Conservation (phyloP, 345 rosid species). For the Bruguiera sexangula region DNA sequence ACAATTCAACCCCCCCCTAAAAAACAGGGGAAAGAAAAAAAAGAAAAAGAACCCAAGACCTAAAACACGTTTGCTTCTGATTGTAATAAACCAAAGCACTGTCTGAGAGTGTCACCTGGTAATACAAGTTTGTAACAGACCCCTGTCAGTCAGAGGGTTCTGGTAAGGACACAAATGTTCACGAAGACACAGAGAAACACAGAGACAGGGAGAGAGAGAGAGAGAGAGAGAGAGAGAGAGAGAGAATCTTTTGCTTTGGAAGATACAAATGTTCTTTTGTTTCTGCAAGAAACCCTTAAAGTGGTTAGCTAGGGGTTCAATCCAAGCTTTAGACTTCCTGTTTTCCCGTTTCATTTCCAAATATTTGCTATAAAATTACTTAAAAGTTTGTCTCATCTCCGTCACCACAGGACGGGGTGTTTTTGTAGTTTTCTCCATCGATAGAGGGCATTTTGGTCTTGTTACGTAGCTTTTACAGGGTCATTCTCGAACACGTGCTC, state of each 20-base stretch:
- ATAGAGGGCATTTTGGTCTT: not conserved
- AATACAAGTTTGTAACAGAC: not conserved
- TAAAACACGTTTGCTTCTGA: too few species aligned
- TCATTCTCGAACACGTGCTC: constrained; percentile 2
- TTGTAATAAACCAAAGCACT: not conserved
- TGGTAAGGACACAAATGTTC: constrained; percentile 3
- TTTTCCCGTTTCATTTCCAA: not conserved
- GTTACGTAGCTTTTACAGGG: not conserved
- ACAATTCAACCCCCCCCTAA: not conserved
- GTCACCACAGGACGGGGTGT: not conserved
- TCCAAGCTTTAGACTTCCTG: not conserved
- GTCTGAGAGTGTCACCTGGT: constrained; percentile 10
- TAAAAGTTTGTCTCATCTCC: too few species aligned
- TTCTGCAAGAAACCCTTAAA: constrained; percentile 9
- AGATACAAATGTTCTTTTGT: not conserved
- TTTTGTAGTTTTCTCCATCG: not conserved
- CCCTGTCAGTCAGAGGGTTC: constrained; percentile 1
- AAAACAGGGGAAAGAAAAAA: too few species aligned
- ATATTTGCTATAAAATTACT: not conserved
- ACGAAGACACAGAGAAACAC: not conserved
- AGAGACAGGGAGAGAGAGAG: not conserved
- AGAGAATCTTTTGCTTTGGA: constrained; percentile 6
- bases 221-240: not conserved
- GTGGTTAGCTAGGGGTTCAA: not conserved
- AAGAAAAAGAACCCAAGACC: too few species aligned